A percentile compares a stretch with the other conserved stretches of the same genome.
Evolutionary conservation across 768 basidiomycete genomes (phyloP).

Genomic region (Saitozyma podzolica): DNA sequence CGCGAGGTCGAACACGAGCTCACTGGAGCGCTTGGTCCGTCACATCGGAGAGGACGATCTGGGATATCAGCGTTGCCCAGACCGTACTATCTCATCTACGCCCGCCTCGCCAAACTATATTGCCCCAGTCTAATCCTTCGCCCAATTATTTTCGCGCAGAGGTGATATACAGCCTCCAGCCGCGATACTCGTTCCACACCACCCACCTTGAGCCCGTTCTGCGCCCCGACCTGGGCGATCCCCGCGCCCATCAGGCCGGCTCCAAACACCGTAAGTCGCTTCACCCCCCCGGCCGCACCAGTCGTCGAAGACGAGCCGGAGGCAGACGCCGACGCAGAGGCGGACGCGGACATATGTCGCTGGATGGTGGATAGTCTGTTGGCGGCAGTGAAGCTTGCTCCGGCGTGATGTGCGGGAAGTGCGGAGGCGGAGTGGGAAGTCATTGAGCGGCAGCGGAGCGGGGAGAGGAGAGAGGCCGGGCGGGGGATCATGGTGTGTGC

Average conservation of each 20-base stretch:
- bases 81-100: background rate
- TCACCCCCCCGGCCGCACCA: conserved; percentile 17
- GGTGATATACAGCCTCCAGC: background rate
- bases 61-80: conserved; percentile 1
- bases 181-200: background rate
- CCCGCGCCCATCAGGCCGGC: conserved; percentile 56
- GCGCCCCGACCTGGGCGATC: conserved; percentile 56
- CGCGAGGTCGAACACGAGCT: background rate
- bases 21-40: conserved; percentile 51
- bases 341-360: conserved; percentile 22
- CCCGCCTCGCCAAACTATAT: too few relatives aligned
- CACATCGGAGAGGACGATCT: conserved; percentile 54
- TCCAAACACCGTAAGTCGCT: conserved; percentile 54
- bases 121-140: too few relatives aligned
- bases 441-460: too few relatives aligned
- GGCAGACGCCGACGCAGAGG: too few relatives aligned
- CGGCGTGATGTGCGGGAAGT: too few relatives aligned
- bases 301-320: background rate
- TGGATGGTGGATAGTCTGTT: conserved; percentile 12
- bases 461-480: too few relatives aligned
- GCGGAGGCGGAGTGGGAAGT: too few relatives aligned
- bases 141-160: background rate
- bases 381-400: too few relatives aligned
- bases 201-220: conserved; percentile 53
- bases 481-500: too few relatives aligned